Conservation (phyloP, 441 rosid genomes). For the Manihot esculenta region DNA sequence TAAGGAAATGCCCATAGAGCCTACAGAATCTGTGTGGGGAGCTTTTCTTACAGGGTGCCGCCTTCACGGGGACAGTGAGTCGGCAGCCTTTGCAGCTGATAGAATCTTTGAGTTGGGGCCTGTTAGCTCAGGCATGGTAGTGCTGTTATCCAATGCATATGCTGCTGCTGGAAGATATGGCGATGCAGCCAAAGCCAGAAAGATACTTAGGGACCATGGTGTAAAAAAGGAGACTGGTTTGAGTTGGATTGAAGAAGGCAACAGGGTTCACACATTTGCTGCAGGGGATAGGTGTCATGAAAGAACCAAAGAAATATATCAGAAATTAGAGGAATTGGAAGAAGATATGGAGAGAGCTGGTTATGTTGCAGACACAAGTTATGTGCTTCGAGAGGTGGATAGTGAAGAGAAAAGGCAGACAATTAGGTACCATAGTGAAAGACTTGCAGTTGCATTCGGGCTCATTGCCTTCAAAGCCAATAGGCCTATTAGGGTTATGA, state of each 20-base stretch:
- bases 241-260: slow-evolving; percentile 94
- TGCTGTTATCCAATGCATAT: slow-evolving; percentile 70
- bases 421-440: slow-evolving; percentile 78
- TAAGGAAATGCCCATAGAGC: slow-evolving; percentile 58
- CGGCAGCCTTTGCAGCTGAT: slow-evolving; percentile 81
- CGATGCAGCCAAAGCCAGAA: slow-evolving; percentile 80
- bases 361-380: slow-evolving; percentile 77
- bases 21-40: slow-evolving; percentile 86
- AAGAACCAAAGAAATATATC: slow-evolving; percentile 56
- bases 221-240: slow-evolving; percentile 82
- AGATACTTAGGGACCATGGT: slow-evolving; percentile 73
- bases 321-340: slow-evolving; percentile 69
- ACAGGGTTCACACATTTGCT: slow-evolving; percentile 75
- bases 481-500: slow-evolving; percentile 72
- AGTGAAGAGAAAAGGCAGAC: slow-evolving; percentile 63
- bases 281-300: slow-evolving; percentile 65
- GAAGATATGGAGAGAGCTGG: slow-evolving; percentile 81
- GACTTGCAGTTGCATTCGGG: slow-evolving; percentile 82
- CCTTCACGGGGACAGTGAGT: slow-evolving; percentile 60
- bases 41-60: slow-evolving; percentile 83
- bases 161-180: slow-evolving; percentile 86
- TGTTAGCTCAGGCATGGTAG: slow-evolving; percentile 67
- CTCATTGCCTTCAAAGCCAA: slow-evolving; percentile 53
- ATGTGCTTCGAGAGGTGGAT: slow-evolving; percentile 66
- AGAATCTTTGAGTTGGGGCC: slow-evolving; percentile 60